These are phyloP conservation scores for Sphagnum contortum DNA, from an alignment of 225 moss, liverwort and hornwort genomes.

Conservation along the genomic window DNA sequence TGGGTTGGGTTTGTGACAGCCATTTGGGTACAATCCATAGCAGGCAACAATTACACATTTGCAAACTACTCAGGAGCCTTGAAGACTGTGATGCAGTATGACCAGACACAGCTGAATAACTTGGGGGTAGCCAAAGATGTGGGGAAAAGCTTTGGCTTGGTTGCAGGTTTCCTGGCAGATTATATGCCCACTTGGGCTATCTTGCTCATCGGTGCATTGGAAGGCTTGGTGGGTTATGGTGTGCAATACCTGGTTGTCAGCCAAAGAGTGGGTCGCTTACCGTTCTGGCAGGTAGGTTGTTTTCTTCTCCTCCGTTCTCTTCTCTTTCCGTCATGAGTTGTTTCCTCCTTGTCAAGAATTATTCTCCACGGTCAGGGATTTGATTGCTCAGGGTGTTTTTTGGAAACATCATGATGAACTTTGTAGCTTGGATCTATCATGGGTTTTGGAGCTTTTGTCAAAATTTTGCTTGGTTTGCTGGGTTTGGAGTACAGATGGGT, in stretches of 20 bases:
- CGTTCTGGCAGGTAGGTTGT: slow-evolving; percentile 60
- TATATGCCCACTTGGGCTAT: slow-evolving; percentile 62
- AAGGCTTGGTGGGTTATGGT: slow-evolving; percentile 66
- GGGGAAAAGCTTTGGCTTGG: slow-evolving; percentile 70
- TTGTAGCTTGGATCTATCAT: too few relatives aligned
- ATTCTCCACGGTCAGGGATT: too few relatives aligned
- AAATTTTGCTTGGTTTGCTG: too few relatives aligned
- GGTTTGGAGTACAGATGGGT: slow-evolving; percentile 50
- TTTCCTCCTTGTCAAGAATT: too few relatives aligned
- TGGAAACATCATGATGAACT: too few relatives aligned
- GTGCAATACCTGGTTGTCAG: slow-evolving; percentile 60
- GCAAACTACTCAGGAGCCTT: slow-evolving; percentile 58
- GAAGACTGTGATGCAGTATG: slow-evolving; percentile 53
- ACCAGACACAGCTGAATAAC: slow-evolving; percentile 77
- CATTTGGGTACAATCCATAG: slow-evolving; percentile 83
- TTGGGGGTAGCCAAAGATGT: slow-evolving; percentile 88
- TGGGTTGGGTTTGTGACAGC: slow-evolving; percentile 80
- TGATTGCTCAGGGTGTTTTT: too few relatives aligned
- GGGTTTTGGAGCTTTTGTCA: too few relatives aligned
- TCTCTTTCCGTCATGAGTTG: background rate
- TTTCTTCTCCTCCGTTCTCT: background rate
- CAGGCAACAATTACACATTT: slow-evolving; percentile 75
- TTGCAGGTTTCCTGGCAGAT: slow-evolving; percentile 77
- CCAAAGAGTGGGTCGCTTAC: slow-evolving; percentile 42
- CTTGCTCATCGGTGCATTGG: slow-evolving; percentile 64